A percentile compares a stretch with the other conserved stretches of the same genome.
These are phyloP conservation scores for Coemansia guatemalensis DNA, from an alignment of 192 early-diverging fungal genomes.

Conservation along the genomic window DNA sequence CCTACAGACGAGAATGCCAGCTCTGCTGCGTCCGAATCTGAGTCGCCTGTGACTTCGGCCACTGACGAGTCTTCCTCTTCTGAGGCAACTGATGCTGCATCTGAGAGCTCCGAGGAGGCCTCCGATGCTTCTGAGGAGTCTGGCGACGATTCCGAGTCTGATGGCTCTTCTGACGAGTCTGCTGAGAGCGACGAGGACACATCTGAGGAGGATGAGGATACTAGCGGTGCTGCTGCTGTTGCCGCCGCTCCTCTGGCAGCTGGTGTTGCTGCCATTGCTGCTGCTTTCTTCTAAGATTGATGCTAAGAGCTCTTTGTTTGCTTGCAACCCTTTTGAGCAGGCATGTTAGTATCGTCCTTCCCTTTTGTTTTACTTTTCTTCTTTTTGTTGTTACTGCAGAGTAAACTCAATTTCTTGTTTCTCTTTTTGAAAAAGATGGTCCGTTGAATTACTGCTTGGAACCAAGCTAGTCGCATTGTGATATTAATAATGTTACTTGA, in stretches of 20 bases:
- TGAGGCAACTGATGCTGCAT: background rate
- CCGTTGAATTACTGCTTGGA: too few species aligned
- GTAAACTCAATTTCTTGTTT: too few species aligned
- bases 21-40: background rate
- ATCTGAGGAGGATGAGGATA: background rate
- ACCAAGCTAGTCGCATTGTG: too few species aligned
- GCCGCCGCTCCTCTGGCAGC: conserved; percentile 26
- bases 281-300: conserved; percentile 37
- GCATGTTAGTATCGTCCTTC: too few species aligned
- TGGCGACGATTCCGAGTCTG: too few species aligned
- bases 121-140: too few species aligned
- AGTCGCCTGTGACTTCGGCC: background rate
- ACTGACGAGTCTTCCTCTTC: background rate
- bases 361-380: too few species aligned
- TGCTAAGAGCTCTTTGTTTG: background rate
- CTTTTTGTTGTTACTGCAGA: too few species aligned
- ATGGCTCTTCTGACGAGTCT: conserved; percentile 5
- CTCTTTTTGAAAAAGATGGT: too few species aligned
- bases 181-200: conserved; percentile 4
- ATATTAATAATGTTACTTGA: too few species aligned
- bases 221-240: conserved; percentile 26
- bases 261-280: conserved; percentile 27
- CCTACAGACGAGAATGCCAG: background rate
- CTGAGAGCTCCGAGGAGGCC: background rate
- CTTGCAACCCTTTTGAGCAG: background rate